Evolutionary conservation across 2,329 filamentous ascomycete genomes (phyloP), one percentile per base, ranked within the genome.

Genomic region (Aspergillus fumigatiaffinis): DNA sequence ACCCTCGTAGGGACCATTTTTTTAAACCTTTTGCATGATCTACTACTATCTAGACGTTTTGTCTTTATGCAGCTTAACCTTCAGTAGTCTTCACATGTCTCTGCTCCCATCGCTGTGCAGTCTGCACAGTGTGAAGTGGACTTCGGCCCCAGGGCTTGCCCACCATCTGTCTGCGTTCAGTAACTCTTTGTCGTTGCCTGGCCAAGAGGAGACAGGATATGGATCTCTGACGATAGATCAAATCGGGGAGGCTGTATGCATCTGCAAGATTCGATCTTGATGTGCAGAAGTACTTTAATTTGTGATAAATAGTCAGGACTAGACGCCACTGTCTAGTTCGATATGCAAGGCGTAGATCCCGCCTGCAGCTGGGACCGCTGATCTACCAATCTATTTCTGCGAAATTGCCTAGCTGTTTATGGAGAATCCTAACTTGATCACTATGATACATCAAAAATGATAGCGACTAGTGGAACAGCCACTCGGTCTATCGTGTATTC

Each of bases 1-100:
- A 59, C 56, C 56, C 56, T 59, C 56, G 56, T 59, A 35, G 56
- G 56, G 56, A 59, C 56, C 56, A 59, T 57, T 47, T 23, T 41
- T 57, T 52, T 10, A 12, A 3, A 5, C 3, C 14, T 32, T 14
- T 32, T 32, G 29, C 28, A 10, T 29, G 10, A 4, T 29, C 10
- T 29, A 28, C 26, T 28, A 28, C 26, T 28, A 29, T 29, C 10
- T 12, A 29, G 28, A 29, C 12, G 4, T 14, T 32, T 12, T n/a
- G 29, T 14, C 12, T 12, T 32, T 4, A 32, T 32, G 29, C 12
- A n/a, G n/a, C n/a, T n/a, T n/a, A n/a, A n/a, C n/a, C n/a, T n/a
- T n/a, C n/a, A n/a, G n/a, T n/a, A n/a, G n/a, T n/a, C n/a, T n/a
- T n/a, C n/a, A n/a, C n/a, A n/a, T n/a, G n/a, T n/a, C n/a, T n/a